Evolutionary conservation across 1,284 basidiomycete genomes (phyloP).

Genomic region (Rhodotorula sp.): DNA sequence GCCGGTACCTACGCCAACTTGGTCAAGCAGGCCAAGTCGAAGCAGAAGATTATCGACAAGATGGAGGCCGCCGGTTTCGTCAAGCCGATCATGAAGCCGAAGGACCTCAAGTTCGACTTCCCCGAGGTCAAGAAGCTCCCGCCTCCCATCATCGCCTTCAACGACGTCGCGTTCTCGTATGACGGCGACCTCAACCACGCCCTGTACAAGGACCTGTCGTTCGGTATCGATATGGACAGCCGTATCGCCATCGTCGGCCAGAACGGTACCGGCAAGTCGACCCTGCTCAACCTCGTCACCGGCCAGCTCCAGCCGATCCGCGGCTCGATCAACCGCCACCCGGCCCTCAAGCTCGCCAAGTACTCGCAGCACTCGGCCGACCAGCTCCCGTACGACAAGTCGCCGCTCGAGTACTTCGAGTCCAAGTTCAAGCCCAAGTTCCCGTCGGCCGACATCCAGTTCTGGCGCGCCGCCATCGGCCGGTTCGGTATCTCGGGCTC

Average conservation of each 20-base stretch:
- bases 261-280: slow-evolving; percentile 98
- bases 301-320: slow-evolving; percentile 73
- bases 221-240: slow-evolving; percentile 97
- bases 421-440: slow-evolving; percentile 73
- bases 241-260: slow-evolving; percentile 96
- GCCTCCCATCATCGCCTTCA: slow-evolving; percentile 95
- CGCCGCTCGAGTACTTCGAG: slow-evolving; percentile 94
- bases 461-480: slow-evolving; percentile 90
- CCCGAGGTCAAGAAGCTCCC: slow-evolving; percentile 92
- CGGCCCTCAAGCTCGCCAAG: slow-evolving; percentile 75
- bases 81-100: slow-evolving; percentile 76
- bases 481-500: slow-evolving; percentile 91
- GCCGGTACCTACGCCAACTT: slow-evolving; percentile 99
- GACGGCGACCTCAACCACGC: slow-evolving; percentile 83
- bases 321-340: slow-evolving; percentile 85
- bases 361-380: slow-evolving; percentile 99
- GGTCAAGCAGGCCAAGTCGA: slow-evolving; percentile 97
- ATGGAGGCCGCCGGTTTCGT: slow-evolving; percentile 99
- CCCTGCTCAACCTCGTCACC: slow-evolving; percentile 92
- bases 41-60: slow-evolving; percentile 99
- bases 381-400: slow-evolving; percentile 90
- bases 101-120: slow-evolving; percentile 86
- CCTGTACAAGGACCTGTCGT: slow-evolving; percentile 81
- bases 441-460: slow-evolving; percentile 91
- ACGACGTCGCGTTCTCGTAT: slow-evolving; percentile 91